phyloP scores from a whole-genome alignment of 139 green algal genomes.

The Nannochloris sp. region DNA sequence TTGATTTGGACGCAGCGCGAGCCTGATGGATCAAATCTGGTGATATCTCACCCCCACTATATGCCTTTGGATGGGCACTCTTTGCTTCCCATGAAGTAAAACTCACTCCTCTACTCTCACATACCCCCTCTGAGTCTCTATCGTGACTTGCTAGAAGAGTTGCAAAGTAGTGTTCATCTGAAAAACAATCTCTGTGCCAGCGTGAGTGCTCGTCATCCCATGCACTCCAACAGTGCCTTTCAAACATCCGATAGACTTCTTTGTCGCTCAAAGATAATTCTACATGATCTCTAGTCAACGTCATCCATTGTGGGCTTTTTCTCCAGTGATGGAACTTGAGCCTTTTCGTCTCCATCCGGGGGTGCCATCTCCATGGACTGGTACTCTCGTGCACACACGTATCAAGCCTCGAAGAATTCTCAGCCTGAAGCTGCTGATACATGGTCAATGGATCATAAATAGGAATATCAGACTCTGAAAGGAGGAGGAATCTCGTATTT shows the following conservation, averaged over 20 bases:
- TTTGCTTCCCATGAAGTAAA: constrained; percentile 2
- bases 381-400: background rate
- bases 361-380: constrained; percentile 15
- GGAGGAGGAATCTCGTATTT: constrained; percentile 15
- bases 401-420: background rate
- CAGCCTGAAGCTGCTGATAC: constrained; percentile 24
- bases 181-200: constrained; percentile 24
- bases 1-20: background rate
- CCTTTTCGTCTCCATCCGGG: constrained; percentile 4
- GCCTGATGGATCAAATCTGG: background rate
- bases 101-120: constrained; percentile 12
- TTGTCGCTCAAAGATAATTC: constrained; percentile 20
- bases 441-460: constrained; percentile 25
- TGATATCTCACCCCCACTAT: background rate
- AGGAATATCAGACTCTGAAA: constrained; percentile 23
- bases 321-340: constrained; percentile 12
- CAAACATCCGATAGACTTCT: constrained; percentile 22
- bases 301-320: constrained; percentile 27
- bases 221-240: constrained; percentile 17
- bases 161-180: constrained; percentile 29
- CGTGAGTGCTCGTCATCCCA: constrained; percentile 7
- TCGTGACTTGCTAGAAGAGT: constrained; percentile 18
- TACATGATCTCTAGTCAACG: constrained; percentile 14
- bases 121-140: background rate
- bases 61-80: constrained; percentile 10